Base-by-base conservation (phyloP, 306 rosid species). In the Lathyrus aphaca region DNA sequence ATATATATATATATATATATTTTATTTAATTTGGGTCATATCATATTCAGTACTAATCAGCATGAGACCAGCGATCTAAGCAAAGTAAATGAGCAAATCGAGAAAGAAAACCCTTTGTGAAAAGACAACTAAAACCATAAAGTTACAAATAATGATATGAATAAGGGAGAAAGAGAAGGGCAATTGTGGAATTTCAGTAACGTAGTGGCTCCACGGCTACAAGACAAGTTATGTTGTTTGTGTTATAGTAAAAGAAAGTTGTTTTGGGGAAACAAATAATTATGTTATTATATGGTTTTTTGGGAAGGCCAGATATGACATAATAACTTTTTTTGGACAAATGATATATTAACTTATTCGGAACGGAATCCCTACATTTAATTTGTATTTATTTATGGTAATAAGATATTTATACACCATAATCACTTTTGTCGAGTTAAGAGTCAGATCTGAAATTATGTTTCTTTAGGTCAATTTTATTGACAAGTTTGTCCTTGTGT, bases 241-340 rank as follows among this genome's bases (percentile, higher is more conserved):
- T 40, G 46, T 53, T 60, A 11, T 13, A 46, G 74, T 29, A 59
- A 49, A 65, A 49, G 14, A 65, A 60, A 54, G 21, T 30, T 50
- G 56, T 15, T 74, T 67, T 19, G 21, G 21, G 56, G 50, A 49
- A 58, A 44, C 71, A 78, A 48, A 65, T 43, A 37, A 78, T 76
- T 76, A 76, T 74, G 50, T 81, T 66, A 81, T 56, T 56, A 56
- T 56, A 30, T 77, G 58, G 65, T 68, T 79, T 68, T 79, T 81
- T 16, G 91, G 85, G 83, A 86, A 86, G n/a, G 74, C 71, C 64
- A 74, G 37, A 67, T 43, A 81, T 82, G 55, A 53, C 60, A 67
- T 39, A 30, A 13, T 65, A 74, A 53, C 14, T 42, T 10, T 42
- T 42, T 42, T 11, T 42, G 4, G 46, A 42, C 46, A 11, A 13